Evolutionary conservation across 371 early-diverging fungal species (phyloP).

Genomic region (Amoeboaphelidium occidentale): DNA sequence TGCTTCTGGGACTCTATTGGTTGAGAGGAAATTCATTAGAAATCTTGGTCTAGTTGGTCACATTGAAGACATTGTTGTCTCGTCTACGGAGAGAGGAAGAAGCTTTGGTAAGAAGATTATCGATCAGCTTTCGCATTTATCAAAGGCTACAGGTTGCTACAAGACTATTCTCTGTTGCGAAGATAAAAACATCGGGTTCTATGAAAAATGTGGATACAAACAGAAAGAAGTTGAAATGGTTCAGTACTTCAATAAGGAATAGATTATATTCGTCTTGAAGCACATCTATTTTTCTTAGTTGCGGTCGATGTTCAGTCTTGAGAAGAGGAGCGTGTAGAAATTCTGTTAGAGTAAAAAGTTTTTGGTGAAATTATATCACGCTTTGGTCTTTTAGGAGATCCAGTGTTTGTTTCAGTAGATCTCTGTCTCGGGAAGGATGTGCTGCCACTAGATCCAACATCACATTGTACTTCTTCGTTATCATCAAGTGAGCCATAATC

Average conservation of each 20-base stretch:
- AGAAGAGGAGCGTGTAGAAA: too few species aligned
- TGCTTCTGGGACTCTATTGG: conserved; percentile 78
- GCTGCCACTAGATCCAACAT: too few species aligned
- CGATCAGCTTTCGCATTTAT: conserved; percentile 26
- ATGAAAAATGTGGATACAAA: conserved; percentile 71
- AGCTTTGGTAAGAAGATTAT: conserved; percentile 33
- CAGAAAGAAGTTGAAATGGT: conserved; percentile 26
- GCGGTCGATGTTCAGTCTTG: too few species aligned
- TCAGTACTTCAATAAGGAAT: not conserved
- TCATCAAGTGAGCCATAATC: too few species aligned
- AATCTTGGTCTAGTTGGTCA: conserved; percentile 46
- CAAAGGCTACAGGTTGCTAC: conserved; percentile 23
- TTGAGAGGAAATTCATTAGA: conserved; percentile 89
- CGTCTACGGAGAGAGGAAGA: conserved; percentile 72
- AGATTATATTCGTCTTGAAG: too few species aligned
- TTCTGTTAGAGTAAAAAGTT: too few species aligned
- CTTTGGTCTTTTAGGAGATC: too few species aligned
- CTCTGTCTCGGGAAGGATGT: too few species aligned
- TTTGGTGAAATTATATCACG: too few species aligned
- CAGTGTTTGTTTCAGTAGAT: too few species aligned
- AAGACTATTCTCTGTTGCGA: conserved; percentile 52
- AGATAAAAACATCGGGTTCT: conserved; percentile 63
- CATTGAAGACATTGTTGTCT: conserved; percentile 70
- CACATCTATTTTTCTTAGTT: too few species aligned
- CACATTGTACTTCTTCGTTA: too few species aligned